Percentiles rank a stretch among this genome's conserved stretches.
Evolutionary conservation across 163 green algal species (phyloP).

Genomic region (Scenedesmus sp.): DNA sequence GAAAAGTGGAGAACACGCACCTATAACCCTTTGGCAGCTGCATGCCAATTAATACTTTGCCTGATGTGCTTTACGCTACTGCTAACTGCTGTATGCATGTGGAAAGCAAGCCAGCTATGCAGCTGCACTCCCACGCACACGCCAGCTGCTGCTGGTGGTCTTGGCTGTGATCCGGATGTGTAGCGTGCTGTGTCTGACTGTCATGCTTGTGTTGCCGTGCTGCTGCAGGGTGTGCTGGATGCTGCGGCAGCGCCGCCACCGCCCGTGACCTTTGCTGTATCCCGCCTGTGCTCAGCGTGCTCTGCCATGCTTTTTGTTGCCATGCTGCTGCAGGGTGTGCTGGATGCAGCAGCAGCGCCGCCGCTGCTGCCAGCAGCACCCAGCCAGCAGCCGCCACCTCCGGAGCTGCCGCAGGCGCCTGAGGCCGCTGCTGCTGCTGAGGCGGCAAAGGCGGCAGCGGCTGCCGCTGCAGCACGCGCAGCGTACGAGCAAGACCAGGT

Average conservation of each 20-base stretch:
- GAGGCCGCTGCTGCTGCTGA: conserved; percentile 21
- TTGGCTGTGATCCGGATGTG: not conserved
- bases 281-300: not conserved
- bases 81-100: no score
- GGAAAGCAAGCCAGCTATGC: no score
- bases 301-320: not conserved
- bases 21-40: no score
- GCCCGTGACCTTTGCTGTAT: no score
- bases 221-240: conserved; percentile 17
- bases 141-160: no score
- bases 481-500: conserved; percentile 77
- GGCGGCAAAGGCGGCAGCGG: conserved; percentile 18
- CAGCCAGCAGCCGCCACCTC: not conserved
- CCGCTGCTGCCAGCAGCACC: not conserved
- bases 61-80: no score
- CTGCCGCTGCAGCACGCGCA: conserved; percentile 31
- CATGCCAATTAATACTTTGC: no score
- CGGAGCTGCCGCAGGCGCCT: conserved; percentile 38
- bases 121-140: no score
- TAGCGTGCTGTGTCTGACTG: not conserved
- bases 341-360: conserved; percentile 33
- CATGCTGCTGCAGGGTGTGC: not conserved
- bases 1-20: no score
- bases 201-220: not conserved
- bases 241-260: conserved; percentile 23